Conservation (phyloP, 2,329 filamentous ascomycete genomes). For the Phyllosticta citribraziliensis region DNA sequence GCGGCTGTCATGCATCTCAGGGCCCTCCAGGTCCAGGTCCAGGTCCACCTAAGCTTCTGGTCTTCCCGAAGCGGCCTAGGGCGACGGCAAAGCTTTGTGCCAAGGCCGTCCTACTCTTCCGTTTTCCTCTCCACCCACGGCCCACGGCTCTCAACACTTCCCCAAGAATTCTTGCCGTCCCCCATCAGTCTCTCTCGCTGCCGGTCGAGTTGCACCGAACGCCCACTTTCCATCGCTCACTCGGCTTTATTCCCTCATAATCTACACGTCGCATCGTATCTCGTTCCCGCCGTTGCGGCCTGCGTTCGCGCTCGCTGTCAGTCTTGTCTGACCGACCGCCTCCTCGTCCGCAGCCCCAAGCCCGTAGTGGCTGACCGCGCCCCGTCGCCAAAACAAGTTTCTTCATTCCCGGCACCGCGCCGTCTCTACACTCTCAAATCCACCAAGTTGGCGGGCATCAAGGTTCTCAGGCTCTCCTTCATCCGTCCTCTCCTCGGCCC, state of each 20-base stretch:
- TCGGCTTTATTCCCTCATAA: background rate
- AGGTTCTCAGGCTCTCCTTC: conserved; percentile 60
- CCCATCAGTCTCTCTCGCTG: background rate
- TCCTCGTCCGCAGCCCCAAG: background rate
- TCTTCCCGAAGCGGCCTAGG: background rate
- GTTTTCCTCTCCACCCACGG: background rate
- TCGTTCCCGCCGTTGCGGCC: background rate
- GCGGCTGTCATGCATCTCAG: too few relatives aligned
- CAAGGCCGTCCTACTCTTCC: background rate
- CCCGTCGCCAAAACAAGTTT: background rate
- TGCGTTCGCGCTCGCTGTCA: background rate
- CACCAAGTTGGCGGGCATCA: conserved; percentile 92
- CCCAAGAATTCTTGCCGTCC: too few relatives aligned
- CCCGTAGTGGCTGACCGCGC: background rate
- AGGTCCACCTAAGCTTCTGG: background rate
- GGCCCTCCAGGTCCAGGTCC: too few relatives aligned
- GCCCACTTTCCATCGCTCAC: background rate
- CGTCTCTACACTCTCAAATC: conserved; percentile 37
- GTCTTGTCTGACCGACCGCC: background rate
- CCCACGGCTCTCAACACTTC: background rate
- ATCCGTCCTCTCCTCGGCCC: conserved; percentile 86
- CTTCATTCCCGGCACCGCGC: conserved; percentile 25
- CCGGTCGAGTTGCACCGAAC: background rate
- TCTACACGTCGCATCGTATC: background rate
- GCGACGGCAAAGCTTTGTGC: background rate